These are phyloP conservation scores for Solanum sejunctum DNA, from an alignment of 257 asterid species.

Conservation along the genomic window DNA sequence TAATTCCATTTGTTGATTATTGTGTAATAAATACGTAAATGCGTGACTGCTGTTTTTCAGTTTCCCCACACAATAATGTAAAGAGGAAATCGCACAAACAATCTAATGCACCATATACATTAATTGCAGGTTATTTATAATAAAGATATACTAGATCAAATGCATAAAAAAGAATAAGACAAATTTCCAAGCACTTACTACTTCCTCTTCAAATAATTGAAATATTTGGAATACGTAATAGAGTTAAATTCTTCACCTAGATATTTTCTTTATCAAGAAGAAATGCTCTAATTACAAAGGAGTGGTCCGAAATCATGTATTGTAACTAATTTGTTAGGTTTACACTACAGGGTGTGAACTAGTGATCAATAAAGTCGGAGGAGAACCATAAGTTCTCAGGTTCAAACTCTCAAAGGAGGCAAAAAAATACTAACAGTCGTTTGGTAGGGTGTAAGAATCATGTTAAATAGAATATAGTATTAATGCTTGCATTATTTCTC, in stretches of 20 bases:
- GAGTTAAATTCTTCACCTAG: not conserved
- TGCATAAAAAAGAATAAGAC: not conserved
- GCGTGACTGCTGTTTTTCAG: not conserved
- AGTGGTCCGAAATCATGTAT: not conserved
- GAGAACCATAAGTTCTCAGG: not conserved
- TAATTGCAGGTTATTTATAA: not conserved
- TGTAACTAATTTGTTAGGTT: not conserved
- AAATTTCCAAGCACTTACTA: not conserved
- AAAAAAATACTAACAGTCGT: too few species aligned
- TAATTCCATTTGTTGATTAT: not conserved
- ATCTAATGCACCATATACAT: not conserved
- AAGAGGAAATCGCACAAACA: not conserved
- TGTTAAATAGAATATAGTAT: too few species aligned
- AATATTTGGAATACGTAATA: not conserved
- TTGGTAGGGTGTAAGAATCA: too few species aligned
- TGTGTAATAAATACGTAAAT: not conserved
- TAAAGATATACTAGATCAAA: not conserved
- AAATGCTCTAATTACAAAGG: not conserved
- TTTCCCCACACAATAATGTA: not conserved
- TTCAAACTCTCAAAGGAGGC: not conserved
- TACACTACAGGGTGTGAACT: not conserved
- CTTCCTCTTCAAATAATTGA: not conserved
- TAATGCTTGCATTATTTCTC: too few species aligned
- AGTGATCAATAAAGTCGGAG: not conserved
- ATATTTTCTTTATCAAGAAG: not conserved